Evolutionary conservation across 2,329 filamentous ascomycete species (phyloP), one percentile per base, ranked within the genome.

Genomic region (Cercospora berteroae): DNA sequence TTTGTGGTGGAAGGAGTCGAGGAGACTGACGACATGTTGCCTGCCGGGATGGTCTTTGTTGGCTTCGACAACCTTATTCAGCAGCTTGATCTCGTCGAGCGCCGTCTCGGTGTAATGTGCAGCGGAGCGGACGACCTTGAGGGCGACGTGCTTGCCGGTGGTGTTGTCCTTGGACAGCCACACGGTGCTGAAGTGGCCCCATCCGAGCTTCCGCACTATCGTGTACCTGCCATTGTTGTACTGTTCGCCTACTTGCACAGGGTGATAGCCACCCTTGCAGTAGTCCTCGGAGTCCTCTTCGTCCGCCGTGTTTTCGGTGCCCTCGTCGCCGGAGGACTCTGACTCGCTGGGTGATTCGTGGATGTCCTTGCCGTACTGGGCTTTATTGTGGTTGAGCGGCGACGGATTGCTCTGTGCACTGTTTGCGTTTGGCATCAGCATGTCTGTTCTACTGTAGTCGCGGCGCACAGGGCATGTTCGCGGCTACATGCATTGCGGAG

Each of bases 281-380:
- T 99, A 99, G 81, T 99, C 95, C 81, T 98, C 94, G 58, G 93
- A 97, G 81, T 99, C 95, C 82, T 99, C 95, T 82, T 99, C 95
- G 79, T 98, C 95, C 77, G 94, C 94, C 44, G 94, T 96, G 78
- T 95, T 94, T 76, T 97, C 94, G 80, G 88, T 86, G 69, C 81
- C 82, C 79, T 97, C 94, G 81, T 94, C 93, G 74, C 88, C 89
- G 68, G 89, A 92, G 65, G 89, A 87, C 64, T 77, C 75, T 66
- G 75, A 77, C 52, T 74, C 77, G 63, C 91, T 91, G 67, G 92
- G 91, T 70, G 93, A 94, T 74, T 89, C 86, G 84, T 82, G 89
- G 81, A 88, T 85, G 83, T 83, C 83, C 80, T 83, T 81, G 70
- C 81, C 80, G 79, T 85, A 84, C 42, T 76, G 73, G 66, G 73